Conservation (phyloP, 306 rosid genomes). For the Canavalia gladiata region DNA sequence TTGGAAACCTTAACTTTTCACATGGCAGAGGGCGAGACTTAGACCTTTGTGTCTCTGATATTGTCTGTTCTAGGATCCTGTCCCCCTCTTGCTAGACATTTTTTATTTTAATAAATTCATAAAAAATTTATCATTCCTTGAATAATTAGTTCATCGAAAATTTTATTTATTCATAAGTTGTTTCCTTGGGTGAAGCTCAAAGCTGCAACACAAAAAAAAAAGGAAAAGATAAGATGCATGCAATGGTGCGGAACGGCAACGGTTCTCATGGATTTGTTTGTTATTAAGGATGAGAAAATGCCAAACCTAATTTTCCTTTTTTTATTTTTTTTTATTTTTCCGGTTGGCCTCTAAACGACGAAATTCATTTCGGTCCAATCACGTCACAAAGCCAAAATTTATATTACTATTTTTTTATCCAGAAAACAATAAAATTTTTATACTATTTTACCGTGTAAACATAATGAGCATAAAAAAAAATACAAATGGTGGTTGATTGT, state of each 20-base stretch:
- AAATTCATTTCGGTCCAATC: conserved; percentile 55
- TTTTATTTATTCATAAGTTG: not conserved
- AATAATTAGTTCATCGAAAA: conserved; percentile 8
- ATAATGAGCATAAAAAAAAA: not conserved
- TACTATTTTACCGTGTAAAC: not conserved
- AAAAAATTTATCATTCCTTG: conserved; percentile 2
- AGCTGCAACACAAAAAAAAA: not conserved
- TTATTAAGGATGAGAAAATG: not conserved
- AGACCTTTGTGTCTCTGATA: conserved; percentile 57
- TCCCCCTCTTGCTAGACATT: conserved; percentile 52
- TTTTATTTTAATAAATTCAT: conserved; percentile 34
- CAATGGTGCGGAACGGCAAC: not conserved
- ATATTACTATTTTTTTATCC: not conserved
- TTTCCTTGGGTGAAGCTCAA: conserved; percentile 42
- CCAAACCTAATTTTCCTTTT: conserved; percentile 1
- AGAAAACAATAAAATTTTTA: not conserved
- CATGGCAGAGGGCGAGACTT: conserved; percentile 47
- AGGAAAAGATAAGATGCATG: not conserved
- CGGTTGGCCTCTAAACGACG: conserved; percentile 43
- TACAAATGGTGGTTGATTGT: no score
- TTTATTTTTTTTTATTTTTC: not conserved
- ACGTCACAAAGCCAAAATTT: not conserved
- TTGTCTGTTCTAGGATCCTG: conserved; percentile 49
- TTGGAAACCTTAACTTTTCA: conserved; percentile 65
- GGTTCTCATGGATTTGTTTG: not conserved